Evolutionary conservation across 805 yeast species (phyloP).

Genomic region (Wickerhamomyces silvicola): DNA sequence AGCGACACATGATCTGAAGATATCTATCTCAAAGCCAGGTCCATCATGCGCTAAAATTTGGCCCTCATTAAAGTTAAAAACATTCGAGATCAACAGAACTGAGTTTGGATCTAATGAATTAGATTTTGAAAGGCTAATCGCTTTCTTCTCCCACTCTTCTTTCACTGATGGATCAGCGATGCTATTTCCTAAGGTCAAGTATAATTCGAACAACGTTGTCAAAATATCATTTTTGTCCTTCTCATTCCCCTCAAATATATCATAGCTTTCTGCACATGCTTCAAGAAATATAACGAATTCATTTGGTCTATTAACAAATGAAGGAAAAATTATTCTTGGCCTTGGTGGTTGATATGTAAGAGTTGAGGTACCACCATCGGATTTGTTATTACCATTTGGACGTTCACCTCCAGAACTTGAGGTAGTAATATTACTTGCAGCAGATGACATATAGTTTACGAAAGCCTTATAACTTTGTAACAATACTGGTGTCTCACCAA

Average conservation of each 20-base stretch:
- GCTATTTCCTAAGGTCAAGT: slow-evolving; percentile 50
- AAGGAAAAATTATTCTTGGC: slow-evolving; percentile 79
- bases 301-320: slow-evolving; percentile 78
- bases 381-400: slow-evolving; percentile 5
- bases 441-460: slow-evolving; percentile 43
- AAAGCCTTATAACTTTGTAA: slow-evolving; percentile 53
- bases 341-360: slow-evolving; percentile 89
- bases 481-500: slow-evolving; percentile 17
- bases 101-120: slow-evolving; percentile 50
- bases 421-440: slow-evolving; percentile 20
- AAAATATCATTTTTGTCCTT: slow-evolving; percentile 69
- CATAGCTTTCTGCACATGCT: slow-evolving; percentile 79
- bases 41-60: slow-evolving; percentile 31
- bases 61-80: slow-evolving; percentile 44
- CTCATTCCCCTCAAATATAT: slow-evolving; percentile 58
- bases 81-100: slow-evolving; percentile 35
- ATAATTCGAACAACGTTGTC: slow-evolving; percentile 77
- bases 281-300: slow-evolving; percentile 90
- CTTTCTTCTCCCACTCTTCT: slow-evolving; percentile 59
- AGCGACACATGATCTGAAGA: slow-evolving; percentile 61
- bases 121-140: slow-evolving; percentile 41
- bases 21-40: slow-evolving; percentile 37
- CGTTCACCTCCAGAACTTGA: slow-evolving; percentile 13
- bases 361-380: slow-evolving; percentile 1
- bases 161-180: slow-evolving; percentile 30